phyloP scores from a whole-genome alignment of 1,284 basidiomycete genomes.

The Laetiporus sulphureus region DNA sequence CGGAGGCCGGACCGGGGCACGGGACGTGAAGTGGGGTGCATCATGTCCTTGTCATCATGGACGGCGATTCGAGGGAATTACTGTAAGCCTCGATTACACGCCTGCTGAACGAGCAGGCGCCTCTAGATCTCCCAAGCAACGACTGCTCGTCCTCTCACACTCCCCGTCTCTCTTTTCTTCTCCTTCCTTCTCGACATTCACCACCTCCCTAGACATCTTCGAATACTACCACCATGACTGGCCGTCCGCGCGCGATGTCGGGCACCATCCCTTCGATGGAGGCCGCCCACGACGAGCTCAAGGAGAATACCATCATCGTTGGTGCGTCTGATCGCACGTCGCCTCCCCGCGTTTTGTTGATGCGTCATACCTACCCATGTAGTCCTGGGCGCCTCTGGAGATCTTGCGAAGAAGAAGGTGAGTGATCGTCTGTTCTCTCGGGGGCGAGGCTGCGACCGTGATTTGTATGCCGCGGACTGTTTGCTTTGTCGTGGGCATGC shows the following conservation, averaged over 20 bases:
- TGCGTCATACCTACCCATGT: constrained; percentile 4
- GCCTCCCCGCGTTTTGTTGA: not conserved
- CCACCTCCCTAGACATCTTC: constrained; percentile 3
- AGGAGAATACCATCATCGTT: constrained; percentile 83
- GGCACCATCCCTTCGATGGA: constrained; percentile 88
- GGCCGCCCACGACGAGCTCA: constrained; percentile 62
- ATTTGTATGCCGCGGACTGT: too few species aligned
- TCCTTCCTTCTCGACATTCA: constrained; percentile 2
- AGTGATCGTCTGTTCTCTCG: constrained; percentile 10
- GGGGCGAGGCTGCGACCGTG: too few species aligned
- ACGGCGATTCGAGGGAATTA: constrained; percentile 2
- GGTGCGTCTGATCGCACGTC: constrained; percentile 40
- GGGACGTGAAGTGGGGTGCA: constrained; percentile 12
- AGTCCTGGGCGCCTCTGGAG: constrained; percentile 97
- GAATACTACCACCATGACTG: constrained; percentile 9
- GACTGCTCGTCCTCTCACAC: constrained; percentile 8
- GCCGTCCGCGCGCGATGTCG: constrained; percentile 46
- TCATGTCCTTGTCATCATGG: constrained; percentile 12
- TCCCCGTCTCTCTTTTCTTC: not conserved
- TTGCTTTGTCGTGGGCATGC: too few species aligned
- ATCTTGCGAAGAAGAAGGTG: constrained; percentile 99
- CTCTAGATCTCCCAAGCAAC: constrained; percentile 9
- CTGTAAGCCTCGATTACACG: constrained; percentile 4
- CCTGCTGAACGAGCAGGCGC: constrained; percentile 8
- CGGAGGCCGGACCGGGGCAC: constrained; percentile 6